These are phyloP conservation scores for Cladosporium velox DNA, from an alignment of 2,329 filamentous ascomycete species.

Conservation along the genomic window DNA sequence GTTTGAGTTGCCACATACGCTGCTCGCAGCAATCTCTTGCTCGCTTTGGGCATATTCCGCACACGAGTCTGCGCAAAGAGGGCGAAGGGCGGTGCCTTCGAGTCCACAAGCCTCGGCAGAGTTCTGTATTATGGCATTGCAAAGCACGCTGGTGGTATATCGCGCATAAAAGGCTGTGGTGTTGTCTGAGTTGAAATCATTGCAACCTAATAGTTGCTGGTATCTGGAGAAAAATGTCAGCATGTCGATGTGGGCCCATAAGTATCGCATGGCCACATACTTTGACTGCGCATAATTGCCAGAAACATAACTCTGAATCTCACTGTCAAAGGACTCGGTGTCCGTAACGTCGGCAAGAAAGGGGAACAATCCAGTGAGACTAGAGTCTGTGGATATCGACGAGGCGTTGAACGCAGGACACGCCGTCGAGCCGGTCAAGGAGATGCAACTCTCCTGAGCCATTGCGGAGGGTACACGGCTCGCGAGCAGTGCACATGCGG, in stretches of 20 bases:
- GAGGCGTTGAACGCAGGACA: conserved; percentile 74
- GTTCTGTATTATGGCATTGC: conserved; percentile 91
- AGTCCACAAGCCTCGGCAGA: conserved; percentile 72
- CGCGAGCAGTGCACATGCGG: conserved; percentile 27
- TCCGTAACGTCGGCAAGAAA: conserved; percentile 83
- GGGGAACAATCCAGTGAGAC: conserved; percentile 65
- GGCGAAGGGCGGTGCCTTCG: conserved; percentile 63
- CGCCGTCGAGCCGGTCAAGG: conserved; percentile 66
- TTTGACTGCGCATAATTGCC: conserved; percentile 74
- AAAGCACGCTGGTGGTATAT: conserved; percentile 88
- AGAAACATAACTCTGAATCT: conserved; percentile 71
- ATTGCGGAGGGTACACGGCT: conserved; percentile 30
- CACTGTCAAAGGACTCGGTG: conserved; percentile 72
- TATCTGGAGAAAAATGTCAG: conserved; percentile 63
- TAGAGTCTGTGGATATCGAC: conserved; percentile 67
- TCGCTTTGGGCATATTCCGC: conserved; percentile 87
- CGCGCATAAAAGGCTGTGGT: conserved; percentile 84
- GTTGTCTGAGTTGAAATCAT: conserved; percentile 73
- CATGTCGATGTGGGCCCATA: not conserved
- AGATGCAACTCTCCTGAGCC: conserved; percentile 59
- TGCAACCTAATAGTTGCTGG: conserved; percentile 76
- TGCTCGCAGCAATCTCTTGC: conserved; percentile 76
- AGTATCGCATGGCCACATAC: conserved; percentile 53
- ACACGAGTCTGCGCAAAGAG: conserved; percentile 88
- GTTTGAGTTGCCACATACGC: conserved; percentile 69